These are phyloP conservation scores for Cladosporium sp. DNA, from an alignment of 2,329 filamentous ascomycete genomes.

Conservation along the genomic window DNA sequence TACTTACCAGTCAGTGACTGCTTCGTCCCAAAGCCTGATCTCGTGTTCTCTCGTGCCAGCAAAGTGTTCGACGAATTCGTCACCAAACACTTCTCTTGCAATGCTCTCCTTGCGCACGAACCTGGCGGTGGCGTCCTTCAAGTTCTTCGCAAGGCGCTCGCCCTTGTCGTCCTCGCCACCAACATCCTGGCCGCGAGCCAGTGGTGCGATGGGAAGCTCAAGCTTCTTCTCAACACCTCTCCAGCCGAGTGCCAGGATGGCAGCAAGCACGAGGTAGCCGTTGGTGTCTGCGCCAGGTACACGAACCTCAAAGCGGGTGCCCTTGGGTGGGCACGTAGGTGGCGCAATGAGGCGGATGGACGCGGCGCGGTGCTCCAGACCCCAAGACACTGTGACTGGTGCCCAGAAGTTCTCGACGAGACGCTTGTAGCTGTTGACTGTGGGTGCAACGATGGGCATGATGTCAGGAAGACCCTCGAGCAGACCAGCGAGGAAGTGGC, in stretches of 20 bases:
- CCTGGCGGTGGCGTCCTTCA: slow-evolving; percentile 76
- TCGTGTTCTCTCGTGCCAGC: slow-evolving; percentile 91
- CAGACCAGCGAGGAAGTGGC: slow-evolving; percentile 88
- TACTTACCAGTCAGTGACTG: slow-evolving; percentile 91
- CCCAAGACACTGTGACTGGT: slow-evolving; percentile 95
- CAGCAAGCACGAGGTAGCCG: slow-evolving; percentile 78
- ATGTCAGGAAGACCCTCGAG: slow-evolving; percentile 86
- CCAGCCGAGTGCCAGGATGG: slow-evolving; percentile 84
- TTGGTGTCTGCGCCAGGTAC: slow-evolving; percentile 94
- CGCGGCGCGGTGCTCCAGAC: slow-evolving; percentile 87
- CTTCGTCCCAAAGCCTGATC: slow-evolving; percentile 85
- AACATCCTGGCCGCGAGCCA: slow-evolving; percentile 80
- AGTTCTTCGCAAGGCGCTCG: slow-evolving; percentile 71
- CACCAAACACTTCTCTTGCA: slow-evolving; percentile 88
- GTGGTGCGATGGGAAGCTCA: slow-evolving; percentile 72
- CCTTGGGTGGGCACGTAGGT: slow-evolving; percentile 76
- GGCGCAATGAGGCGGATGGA: slow-evolving; percentile 87
- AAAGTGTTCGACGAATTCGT: slow-evolving; percentile 94
- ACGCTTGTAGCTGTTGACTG: slow-evolving; percentile 96
- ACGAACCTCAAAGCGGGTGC: slow-evolving; percentile 87
- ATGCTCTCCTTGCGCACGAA: slow-evolving; percentile 78
- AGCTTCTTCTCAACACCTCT: slow-evolving; percentile 90
- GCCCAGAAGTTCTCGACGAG: slow-evolving; percentile 99
- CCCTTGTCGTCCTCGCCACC: slow-evolving; percentile 69
- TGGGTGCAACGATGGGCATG: slow-evolving; percentile 93